phyloP scores from a whole-genome alignment of 2,329 filamentous ascomycete genomes.

The Aureobasidium sp. region DNA sequence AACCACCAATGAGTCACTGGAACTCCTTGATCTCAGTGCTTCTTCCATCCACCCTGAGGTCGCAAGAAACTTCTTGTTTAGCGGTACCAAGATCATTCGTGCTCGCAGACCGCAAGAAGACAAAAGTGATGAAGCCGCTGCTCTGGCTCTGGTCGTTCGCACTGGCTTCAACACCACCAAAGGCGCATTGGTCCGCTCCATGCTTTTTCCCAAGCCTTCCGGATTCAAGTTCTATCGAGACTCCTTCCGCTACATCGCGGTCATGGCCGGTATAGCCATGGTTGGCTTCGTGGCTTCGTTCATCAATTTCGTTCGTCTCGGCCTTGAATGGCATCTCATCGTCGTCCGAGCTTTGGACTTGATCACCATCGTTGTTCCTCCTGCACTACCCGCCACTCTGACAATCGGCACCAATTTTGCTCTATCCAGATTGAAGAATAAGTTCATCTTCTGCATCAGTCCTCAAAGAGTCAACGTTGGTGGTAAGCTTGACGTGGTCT shows the following conservation, averaged over 20 bases:
- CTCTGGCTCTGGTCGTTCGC: conserved; percentile 81
- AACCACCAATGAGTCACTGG: conserved; percentile 70
- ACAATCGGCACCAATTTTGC: conserved; percentile 97
- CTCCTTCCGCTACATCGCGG: conserved; percentile 93
- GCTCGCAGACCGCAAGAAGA: conserved; percentile 81
- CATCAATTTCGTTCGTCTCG: conserved; percentile 82
- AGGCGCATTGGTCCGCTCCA: conserved; percentile 87
- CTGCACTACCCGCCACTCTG: conserved; percentile 85
- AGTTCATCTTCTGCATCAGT: conserved; percentile 95
- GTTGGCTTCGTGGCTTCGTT: conserved; percentile 87
- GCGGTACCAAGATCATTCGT: conserved; percentile 89
- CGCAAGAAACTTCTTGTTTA: conserved; percentile 85
- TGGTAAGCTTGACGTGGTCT: conserved; percentile 91
- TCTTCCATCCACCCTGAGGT: conserved; percentile 75
- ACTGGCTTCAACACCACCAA: conserved; percentile 98
- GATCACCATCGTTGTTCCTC: conserved; percentile 95
- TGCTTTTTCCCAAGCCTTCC: conserved; percentile 97
- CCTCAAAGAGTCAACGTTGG: conserved; percentile 95
- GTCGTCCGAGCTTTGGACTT: conserved; percentile 86
- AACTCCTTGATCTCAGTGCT: conserved; percentile 65
- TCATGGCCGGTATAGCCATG: conserved; percentile 81
- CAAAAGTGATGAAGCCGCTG: conserved; percentile 78
- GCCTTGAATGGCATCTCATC: conserved; percentile 80
- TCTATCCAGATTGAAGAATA: conserved; percentile 72
- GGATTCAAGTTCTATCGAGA: conserved; percentile 98